Base-by-base conservation (phyloP, 2,329 filamentous ascomycete genomes). In the Neofusicoccum cordaticola region DNA sequence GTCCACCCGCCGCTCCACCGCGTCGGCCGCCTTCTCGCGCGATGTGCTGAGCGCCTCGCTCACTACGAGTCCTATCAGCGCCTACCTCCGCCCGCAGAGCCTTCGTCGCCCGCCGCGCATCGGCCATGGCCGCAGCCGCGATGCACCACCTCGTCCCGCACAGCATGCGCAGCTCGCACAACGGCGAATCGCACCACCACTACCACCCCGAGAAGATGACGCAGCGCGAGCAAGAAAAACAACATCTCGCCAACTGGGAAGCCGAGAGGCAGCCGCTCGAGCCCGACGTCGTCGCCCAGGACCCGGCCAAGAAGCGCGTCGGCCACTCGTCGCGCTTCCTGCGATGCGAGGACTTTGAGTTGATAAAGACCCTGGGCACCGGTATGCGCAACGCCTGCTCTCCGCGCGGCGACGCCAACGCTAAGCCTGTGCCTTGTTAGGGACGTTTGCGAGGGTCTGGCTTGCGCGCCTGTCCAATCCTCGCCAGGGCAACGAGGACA, bases 361-460 rank as follows among this genome's bases (percentile, higher is more conserved):
- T 91, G 57, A 83, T 93, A 69, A 88, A 90, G 75, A 93, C 91
- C 12, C 80, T 94, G 68, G 91, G 89, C 67, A 93, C 90, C 45
- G 90, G 89, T 89, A 79, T 70, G 39, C 19, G 63, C 41, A 62
- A 53, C 35, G 48, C 63, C 50, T 34, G 47, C 56, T 61, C 45
- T 48, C 45, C 44, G 56, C 51, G 34, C 50, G 37, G 17, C 62
- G n/a, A 44, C 41, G 15, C 44, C 19, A 11, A 37, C 35, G 56
- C 62, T 64, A 64, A 64, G 52, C 62, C 37, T 64, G 62, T 58
- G 51, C 52, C 44, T 58, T 63, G 13, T 34, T 74, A 88, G 89
- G 90, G 68, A 93, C 90, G 12, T 95, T 95, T 80, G 91, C 91
- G 69, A 85, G 91, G 68, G 91, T 95, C 51, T 93, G 90, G 82